These are phyloP conservation scores for Parathielavia appendiculata DNA, from an alignment of 495 filamentous ascomycete genomes.

Conservation along the genomic window DNA sequence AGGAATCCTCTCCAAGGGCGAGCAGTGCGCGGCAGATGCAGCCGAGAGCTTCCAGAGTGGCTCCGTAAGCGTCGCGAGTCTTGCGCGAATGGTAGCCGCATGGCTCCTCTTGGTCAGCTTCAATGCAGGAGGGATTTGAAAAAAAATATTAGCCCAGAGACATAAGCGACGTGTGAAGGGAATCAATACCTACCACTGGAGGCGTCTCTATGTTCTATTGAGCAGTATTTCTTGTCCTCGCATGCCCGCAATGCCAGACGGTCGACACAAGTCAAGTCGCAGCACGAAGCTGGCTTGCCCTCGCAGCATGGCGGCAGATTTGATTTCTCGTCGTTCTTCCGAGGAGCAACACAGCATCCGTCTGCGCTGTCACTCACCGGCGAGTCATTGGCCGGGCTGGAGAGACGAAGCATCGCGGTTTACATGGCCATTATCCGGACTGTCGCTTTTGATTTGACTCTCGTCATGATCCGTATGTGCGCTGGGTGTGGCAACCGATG, in stretches of 20 bases:
- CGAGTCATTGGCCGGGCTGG: too few relatives aligned
- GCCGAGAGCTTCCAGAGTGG: conserved; percentile 44
- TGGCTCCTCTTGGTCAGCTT: conserved; percentile 22
- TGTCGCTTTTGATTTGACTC: too few relatives aligned
- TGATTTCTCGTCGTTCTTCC: too few relatives aligned
- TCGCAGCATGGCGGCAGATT: conserved; percentile 30
- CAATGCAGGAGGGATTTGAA: conserved; percentile 17
- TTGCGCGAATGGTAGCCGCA: conserved; percentile 32
- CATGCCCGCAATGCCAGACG: conserved; percentile 43
- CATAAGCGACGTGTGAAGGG: not conserved
- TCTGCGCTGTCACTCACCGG: too few relatives aligned
- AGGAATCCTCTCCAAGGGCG: conserved; percentile 49
- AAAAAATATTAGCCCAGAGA: not conserved
- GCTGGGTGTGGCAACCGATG: too few relatives aligned
- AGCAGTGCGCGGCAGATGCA: conserved; percentile 53
- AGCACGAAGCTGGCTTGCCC: conserved; percentile 31
- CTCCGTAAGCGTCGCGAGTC: conserved; percentile 34
- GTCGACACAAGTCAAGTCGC: conserved; percentile 44
- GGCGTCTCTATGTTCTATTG: not conserved
- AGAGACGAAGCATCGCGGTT: too few relatives aligned
- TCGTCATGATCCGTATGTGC: too few relatives aligned
- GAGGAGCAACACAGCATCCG: too few relatives aligned
- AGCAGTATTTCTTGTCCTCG: conserved; percentile 14
- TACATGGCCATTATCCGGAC: too few relatives aligned
- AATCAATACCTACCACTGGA: conserved; percentile 6